Evolutionary conservation across 2,329 filamentous ascomycete species (phyloP), one percentile per base, ranked within the genome.

Genomic region (Penicillium hordei): DNA sequence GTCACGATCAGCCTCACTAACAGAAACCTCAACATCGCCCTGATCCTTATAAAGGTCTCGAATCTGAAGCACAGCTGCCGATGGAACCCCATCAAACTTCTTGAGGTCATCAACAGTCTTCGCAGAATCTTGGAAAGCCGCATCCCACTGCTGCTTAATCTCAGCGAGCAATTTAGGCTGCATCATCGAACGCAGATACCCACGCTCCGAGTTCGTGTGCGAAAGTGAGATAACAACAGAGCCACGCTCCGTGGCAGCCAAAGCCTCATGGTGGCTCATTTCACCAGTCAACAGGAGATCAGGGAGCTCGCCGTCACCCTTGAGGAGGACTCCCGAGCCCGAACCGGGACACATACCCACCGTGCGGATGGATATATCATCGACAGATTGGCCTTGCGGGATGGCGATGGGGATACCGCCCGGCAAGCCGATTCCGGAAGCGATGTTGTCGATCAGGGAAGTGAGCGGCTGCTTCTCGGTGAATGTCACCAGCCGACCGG

Each of bases 251-350:
- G 90, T 91, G 1, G 92, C 91, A 39, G 89, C 86, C 57, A 99
- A 82, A 3, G 93, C 92, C 62, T 94, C 91, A 72, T 99, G 94
- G 72, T 99, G 94, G 68, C 86, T 90, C 81, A 97, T 85, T 78
- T 99, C 94, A 1, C 94, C 94, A 0, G 91, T 97, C 66, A 99
- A 90, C 4, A 95, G 76, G 39, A 97, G 75, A 69, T 97, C 91
- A 0, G 92, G 91, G 40, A 76, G 69, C 2, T 67, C 61, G 2
- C 65, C 63, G 12, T 63, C 52, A 19, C 83, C 82, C 61, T 86
- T 85, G 58, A 97, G 83, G 21, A 97, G 68, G 1, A 81, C 82
- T 39, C 88, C 85, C 1, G 87, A 89, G 0, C 94, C 94, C 7
- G 90, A 94, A 1, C 94, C 94, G 0, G 94, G 93, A 67, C 93